Percentiles rank a stretch among this genome's conserved stretches.
Conservation (phyloP, 306 rosid species). For the Hylodesmum podocarpum region DNA sequence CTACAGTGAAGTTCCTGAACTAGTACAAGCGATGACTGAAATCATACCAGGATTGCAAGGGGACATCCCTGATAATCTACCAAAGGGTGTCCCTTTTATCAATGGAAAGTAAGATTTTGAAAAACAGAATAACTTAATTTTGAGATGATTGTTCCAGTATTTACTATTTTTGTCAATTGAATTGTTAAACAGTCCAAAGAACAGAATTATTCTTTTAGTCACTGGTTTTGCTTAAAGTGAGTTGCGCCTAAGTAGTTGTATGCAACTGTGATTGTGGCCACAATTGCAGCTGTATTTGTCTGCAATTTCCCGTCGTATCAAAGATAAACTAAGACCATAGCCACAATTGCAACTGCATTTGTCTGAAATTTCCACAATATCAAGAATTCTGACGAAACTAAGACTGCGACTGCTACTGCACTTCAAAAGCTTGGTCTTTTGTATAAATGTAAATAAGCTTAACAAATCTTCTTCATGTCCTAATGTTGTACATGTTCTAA, state of each 20-base stretch:
- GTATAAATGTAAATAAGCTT: neutral
- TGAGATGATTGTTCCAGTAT: neutral
- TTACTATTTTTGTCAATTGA: no score
- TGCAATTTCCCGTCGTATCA: no score
- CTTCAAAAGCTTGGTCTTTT: neutral
- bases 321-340: no score
- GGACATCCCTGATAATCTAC: conserved; percentile 27
- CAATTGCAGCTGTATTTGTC: neutral
- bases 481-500: neutral
- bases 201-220: neutral
- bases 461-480: neutral
- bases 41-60: conserved; percentile 50
- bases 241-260: neutral
- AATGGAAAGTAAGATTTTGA: conserved; percentile 43
- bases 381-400: no score
- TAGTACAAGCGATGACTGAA: conserved; percentile 52
- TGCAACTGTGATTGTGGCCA: neutral
- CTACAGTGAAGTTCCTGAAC: conserved; percentile 48
- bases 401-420: no score
- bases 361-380: no score
- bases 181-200: neutral
- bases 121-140: neutral
- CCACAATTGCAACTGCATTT: neutral
- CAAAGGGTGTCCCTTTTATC: conserved; percentile 43
- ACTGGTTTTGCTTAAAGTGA: neutral